Evolutionary conservation across 371 early-diverging fungal genomes (phyloP), one percentile per base, ranked within the genome.

Genomic region (Rhizopus delemar): DNA sequence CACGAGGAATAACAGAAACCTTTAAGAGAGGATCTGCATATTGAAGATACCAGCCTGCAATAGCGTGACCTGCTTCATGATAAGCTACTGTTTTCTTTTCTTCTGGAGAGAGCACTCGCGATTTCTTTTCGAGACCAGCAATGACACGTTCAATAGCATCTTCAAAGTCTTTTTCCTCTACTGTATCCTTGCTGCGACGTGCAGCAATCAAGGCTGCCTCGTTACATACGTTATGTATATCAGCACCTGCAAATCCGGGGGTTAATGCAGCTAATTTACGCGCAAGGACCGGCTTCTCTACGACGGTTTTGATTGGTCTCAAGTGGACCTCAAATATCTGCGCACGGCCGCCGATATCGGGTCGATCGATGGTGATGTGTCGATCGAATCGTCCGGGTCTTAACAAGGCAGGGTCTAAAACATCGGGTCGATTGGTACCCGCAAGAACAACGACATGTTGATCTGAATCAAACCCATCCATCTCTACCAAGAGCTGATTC

Each of bases 311-410:
- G 67, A 98, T 97, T 5, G 97, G 98, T 36, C 89, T 85, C 53
- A 98, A 74, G 66, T 98, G 98, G 5, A 97, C 97, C 68, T 90
- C 86, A 86, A 97, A 97, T 52, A 99, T 98, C 53, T 90, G 93
- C 5, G 88, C 87, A 63, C 99, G 88, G 5, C 97, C 98, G 68
- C 91, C 87, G 65, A 96, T 94, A 74, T 99, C 98, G 0, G 99
- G 99, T 12, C 87, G 83, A 78, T 98, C 99, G 58, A 99, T 94
- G 31, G 89, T 75, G 54, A 99, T 95, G 71, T 99, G 99, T 22
- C 99, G 87, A 80, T 99, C 99, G 69, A 99, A 99, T 43, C 99
- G 93, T 6, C 99, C 99, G 15, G 99, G 99, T 48, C 98, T 83
- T 75, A 94, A 82, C 41, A 97, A 73, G 0, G 98, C 98, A 35